A percentile compares a stretch with the other conserved stretches of the same genome.
Conservation (phyloP, 176 grass and related monocot genomes). For the Rhynchospora pubera region DNA sequence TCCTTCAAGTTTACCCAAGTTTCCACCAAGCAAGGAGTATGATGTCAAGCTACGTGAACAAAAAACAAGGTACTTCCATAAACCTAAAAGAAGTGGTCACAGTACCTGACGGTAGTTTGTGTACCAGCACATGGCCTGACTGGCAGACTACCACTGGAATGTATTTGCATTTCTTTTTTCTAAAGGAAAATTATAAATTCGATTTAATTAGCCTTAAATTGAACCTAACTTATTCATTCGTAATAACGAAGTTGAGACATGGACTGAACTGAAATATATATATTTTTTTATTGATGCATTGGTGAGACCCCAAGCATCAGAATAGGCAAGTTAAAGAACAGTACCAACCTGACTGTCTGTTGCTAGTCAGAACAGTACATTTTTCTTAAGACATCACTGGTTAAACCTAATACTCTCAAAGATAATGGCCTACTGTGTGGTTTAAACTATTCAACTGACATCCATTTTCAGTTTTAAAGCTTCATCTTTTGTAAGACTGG, state of each 20-base stretch:
- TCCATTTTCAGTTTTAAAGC: background rate
- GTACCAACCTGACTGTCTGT: background rate
- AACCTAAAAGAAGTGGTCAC: background rate
- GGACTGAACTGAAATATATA: background rate
- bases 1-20: constrained; percentile 62
- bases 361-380: background rate
- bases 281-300: background rate
- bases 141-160: constrained; percentile 8
- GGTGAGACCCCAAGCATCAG: constrained; percentile 8
- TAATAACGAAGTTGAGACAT: background rate
- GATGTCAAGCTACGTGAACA: constrained; percentile 65
- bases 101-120: background rate
- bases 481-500: background rate
- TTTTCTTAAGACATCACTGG: background rate
- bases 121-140: background rate
- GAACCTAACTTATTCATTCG: background rate
- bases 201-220: background rate
- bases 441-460: background rate
- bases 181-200: background rate
- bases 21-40: constrained; percentile 95
- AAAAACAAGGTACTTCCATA: constrained; percentile 30
- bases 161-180: background rate
- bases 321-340: background rate
- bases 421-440: background rate
- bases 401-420: background rate